These are phyloP conservation scores for Hygrocybe coccinea DNA, from an alignment of 768 basidiomycete species.

Conservation along the genomic window DNA sequence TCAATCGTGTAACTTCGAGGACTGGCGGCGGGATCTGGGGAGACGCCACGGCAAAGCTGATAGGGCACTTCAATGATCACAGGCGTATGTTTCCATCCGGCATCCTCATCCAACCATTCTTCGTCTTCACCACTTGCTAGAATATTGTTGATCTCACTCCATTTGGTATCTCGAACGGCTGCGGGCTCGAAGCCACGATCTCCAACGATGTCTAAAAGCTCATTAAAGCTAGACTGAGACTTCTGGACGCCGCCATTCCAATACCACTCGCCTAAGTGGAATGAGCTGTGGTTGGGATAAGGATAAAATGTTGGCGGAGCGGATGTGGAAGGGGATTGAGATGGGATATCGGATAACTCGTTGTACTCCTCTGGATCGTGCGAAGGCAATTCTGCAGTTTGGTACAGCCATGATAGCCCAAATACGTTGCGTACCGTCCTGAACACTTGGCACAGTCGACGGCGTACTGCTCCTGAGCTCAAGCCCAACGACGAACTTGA, in stretches of 20 bases:
- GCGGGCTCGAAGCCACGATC: not conserved
- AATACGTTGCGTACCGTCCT: not conserved
- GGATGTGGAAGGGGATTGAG: not conserved
- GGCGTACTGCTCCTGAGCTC: not conserved
- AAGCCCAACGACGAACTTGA: not conserved
- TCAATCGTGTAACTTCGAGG: conserved; percentile 1
- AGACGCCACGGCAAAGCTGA: not conserved
- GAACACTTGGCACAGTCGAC: not conserved
- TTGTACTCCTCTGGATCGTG: conserved; percentile 3
- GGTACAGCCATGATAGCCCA: not conserved
- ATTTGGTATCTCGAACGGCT: not conserved
- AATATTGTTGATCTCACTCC: not conserved
- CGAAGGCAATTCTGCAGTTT: not conserved
- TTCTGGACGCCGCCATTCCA: not conserved
- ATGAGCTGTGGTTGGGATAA: not conserved
- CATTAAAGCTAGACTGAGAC: not conserved
- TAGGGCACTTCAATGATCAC: not conserved
- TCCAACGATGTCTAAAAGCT: not conserved
- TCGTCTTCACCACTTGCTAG: not conserved
- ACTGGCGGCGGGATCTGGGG: conserved; percentile 2
- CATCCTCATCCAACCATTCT: not conserved
- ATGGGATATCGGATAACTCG: not conserved
- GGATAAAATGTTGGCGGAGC: not conserved
- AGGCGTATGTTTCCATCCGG: not conserved
- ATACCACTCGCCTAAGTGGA: not conserved